Conservation (phyloP, 371 early-diverging fungal genomes). For the Circinella umbellata region DNA sequence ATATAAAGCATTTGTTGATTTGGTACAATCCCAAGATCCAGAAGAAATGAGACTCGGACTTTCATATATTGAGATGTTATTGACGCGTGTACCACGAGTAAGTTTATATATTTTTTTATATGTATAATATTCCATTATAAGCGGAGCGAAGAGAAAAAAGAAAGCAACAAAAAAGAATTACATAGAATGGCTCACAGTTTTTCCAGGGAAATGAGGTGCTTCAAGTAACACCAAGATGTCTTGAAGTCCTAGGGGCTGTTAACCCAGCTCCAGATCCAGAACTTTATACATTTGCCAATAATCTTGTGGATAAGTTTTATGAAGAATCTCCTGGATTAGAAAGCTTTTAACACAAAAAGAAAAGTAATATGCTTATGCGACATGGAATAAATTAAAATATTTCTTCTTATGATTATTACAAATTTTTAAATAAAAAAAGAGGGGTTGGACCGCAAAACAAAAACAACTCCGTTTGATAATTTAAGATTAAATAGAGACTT, state of each 20-base stretch:
- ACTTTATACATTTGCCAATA: constrained; percentile 28
- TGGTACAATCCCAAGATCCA: constrained; percentile 54
- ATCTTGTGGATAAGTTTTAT: constrained; percentile 28
- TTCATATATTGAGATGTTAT: constrained; percentile 50
- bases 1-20: constrained; percentile 43
- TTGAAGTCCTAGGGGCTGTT: constrained; percentile 26
- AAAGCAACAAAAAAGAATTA: too few species aligned
- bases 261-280: constrained; percentile 30
- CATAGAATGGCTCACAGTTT: too few species aligned
- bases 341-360: neutral
- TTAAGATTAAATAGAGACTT: too few species aligned
- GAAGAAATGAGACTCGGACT: constrained; percentile 53
- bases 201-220: constrained; percentile 25
- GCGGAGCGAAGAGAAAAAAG: too few species aligned
- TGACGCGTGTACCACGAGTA: constrained; percentile 36
- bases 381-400: too few species aligned
- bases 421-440: too few species aligned
- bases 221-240: constrained; percentile 24
- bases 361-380: too few species aligned
- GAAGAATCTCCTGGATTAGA: constrained; percentile 21
- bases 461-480: too few species aligned
- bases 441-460: too few species aligned
- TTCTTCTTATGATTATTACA: too few species aligned
- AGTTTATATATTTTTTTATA: neutral
- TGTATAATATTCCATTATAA: too few species aligned